Conservation (phyloP, 108 stramenopile genomes). For the Cyclotella atomus region DNA sequence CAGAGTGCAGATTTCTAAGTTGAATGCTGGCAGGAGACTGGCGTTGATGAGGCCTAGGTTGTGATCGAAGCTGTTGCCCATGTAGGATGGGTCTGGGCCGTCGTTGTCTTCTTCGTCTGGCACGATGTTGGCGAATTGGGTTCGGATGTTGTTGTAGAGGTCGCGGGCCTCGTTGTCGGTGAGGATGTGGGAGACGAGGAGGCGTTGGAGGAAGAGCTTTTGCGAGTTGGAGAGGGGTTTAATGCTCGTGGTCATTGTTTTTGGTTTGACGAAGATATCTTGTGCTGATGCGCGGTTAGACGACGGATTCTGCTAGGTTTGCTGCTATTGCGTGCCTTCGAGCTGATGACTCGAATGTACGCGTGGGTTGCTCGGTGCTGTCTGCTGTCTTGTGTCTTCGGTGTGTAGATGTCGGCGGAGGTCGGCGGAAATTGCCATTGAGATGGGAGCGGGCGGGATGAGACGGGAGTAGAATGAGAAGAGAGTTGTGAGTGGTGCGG, state of each 20-base stretch:
- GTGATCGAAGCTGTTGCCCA: conserved; percentile 48
- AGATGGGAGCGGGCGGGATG: no score
- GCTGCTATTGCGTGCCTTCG: no score
- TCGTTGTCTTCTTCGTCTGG: conserved; percentile 23
- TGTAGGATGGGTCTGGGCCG: conserved; percentile 17
- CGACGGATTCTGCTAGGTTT: no score
- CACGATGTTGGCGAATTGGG: conserved; percentile 45
- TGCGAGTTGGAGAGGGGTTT: conserved; percentile 62
- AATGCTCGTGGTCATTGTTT: conserved; percentile 13
- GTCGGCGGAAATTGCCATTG: no score
- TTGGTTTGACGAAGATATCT: not conserved
- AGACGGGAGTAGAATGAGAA: no score
- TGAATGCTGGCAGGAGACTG: conserved; percentile 59
- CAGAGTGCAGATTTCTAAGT: conserved; percentile 73
- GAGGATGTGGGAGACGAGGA: conserved; percentile 66
- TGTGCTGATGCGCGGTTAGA: no score
- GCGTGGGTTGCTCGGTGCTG: no score
- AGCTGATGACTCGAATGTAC: no score
- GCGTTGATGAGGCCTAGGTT: conserved; percentile 65
- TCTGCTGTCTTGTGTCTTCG: no score
- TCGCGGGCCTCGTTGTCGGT: conserved; percentile 52
- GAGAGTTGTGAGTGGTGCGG: no score
- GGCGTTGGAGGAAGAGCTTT: conserved; percentile 72
- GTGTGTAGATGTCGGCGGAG: no score
- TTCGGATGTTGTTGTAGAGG: conserved; percentile 44